Percentiles rank a stretch among this genome's conserved stretches.
These are phyloP conservation scores for Papiliotrema laurentii DNA, from an alignment of 1,284 basidiomycete genomes.

Conservation along the genomic window DNA sequence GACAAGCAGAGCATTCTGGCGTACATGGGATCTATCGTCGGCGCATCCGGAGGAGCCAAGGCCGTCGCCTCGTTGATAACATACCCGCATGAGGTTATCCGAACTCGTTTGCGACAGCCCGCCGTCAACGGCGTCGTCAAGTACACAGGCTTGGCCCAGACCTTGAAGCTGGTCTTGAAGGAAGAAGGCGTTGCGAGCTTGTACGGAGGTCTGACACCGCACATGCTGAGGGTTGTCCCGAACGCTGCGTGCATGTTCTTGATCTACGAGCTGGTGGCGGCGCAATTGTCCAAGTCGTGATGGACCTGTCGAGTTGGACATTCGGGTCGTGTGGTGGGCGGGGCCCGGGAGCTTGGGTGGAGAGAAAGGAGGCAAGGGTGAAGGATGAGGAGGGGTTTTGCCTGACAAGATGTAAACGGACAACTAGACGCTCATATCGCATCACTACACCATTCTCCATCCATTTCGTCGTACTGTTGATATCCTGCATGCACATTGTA, in stretches of 20 bases:
- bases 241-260: slow-evolving; percentile 92
- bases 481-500: too few species aligned
- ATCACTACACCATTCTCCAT: too few species aligned
- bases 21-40: slow-evolving; percentile 65
- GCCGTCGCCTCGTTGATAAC: slow-evolving; percentile 88
- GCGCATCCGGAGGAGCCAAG: slow-evolving; percentile 90
- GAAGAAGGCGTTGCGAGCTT: slow-evolving; percentile 79
- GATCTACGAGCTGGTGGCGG: slow-evolving; percentile 49
- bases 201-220: slow-evolving; percentile 90
- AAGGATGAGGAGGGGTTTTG: too few species aligned
- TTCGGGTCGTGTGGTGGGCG: too few species aligned
- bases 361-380: too few species aligned
- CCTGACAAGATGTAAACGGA: too few species aligned
- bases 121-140: slow-evolving; percentile 57
- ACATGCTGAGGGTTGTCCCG: slow-evolving; percentile 93
- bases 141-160: slow-evolving; percentile 83
- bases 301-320: too few species aligned
- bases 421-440: too few species aligned
- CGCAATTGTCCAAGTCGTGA: slow-evolving; percentile 35
- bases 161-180: slow-evolving; percentile 73
- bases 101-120: slow-evolving; percentile 88
- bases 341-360: too few species aligned
- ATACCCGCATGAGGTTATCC: slow-evolving; percentile 94
- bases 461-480: too few species aligned
- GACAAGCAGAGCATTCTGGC: slow-evolving; percentile 51